Evolutionary conservation across 2,329 filamentous ascomycete species (phyloP).

Genomic region (Thelonectria rubi): DNA sequence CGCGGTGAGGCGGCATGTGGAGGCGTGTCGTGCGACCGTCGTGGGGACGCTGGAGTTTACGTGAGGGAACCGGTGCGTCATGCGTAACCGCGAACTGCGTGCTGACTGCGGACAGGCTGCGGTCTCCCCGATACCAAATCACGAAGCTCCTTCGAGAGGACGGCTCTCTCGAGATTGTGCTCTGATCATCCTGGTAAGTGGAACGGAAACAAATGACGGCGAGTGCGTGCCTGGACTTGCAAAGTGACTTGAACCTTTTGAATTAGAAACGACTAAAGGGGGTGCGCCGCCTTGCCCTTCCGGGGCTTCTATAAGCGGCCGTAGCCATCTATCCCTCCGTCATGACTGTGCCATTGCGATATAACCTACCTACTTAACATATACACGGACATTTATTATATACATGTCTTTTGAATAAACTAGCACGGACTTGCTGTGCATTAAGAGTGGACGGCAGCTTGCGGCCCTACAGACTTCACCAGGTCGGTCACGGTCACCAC

Average conservation of each 20-base stretch:
- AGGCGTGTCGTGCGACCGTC: constrained; percentile 45
- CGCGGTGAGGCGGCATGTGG: constrained; percentile 38
- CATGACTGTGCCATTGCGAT: constrained; percentile 1
- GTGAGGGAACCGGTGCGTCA: constrained; percentile 33
- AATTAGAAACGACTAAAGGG: constrained; percentile 4
- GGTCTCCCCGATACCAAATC: constrained; percentile 47
- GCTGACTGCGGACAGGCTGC: constrained; percentile 40
- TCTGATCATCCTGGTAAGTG: constrained; percentile 32
- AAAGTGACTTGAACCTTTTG: constrained; percentile 1
- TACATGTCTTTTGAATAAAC: background rate
- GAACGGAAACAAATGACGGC: background rate
- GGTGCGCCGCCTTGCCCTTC: constrained; percentile 9
- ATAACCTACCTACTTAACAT: background rate
- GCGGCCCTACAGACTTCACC: constrained; percentile 53
- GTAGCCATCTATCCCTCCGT: constrained; percentile 3
- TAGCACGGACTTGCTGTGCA: background rate
- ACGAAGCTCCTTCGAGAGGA: constrained; percentile 43
- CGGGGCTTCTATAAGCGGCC: constrained; percentile 3
- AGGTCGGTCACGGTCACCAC: constrained; percentile 77
- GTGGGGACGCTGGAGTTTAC: constrained; percentile 48
- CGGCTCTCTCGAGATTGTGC: constrained; percentile 46
- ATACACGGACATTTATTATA: constrained; percentile 1
- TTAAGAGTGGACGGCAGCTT: constrained; percentile 35
- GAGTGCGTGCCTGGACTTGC: background rate
- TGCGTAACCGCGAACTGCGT: background rate